These are phyloP conservation scores for Aureobasidium sp. DNA, from an alignment of 2,329 filamentous ascomycete genomes.

Conservation along the genomic window DNA sequence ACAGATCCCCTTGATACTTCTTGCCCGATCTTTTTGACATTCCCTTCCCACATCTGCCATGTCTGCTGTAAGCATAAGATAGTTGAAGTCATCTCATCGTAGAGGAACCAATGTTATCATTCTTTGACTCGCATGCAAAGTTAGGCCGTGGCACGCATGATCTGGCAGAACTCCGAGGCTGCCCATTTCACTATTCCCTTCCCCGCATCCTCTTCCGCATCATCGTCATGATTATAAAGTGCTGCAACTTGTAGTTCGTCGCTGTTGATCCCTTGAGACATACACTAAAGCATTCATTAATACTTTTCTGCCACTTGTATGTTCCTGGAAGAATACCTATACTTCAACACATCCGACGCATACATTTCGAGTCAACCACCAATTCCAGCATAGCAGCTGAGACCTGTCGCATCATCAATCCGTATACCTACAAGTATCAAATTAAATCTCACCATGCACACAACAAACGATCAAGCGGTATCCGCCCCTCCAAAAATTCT, in stretches of 20 bases:
- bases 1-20: slow-evolving; percentile 4
- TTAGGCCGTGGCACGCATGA: no score
- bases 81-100: no score
- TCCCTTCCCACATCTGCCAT: no score
- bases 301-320: neutral
- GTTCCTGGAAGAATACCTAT: slow-evolving; percentile 7
- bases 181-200: no score
- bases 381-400: neutral
- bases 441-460: no score
- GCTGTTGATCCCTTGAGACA: neutral
- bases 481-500: slow-evolving; percentile 26
- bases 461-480: no score
- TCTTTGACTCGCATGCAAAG: no score
- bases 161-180: no score
- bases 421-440: no score
- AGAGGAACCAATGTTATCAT: no score
- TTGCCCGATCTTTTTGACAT: neutral
- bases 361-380: no score
- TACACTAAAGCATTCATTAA: neutral
- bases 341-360: neutral
- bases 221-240: neutral
- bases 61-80: no score
- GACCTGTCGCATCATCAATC: neutral
- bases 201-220: slow-evolving; percentile 9
- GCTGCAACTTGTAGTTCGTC: neutral